phyloP scores from a whole-genome alignment of 345 rosid genomes.

The Corchorus capsularis region DNA sequence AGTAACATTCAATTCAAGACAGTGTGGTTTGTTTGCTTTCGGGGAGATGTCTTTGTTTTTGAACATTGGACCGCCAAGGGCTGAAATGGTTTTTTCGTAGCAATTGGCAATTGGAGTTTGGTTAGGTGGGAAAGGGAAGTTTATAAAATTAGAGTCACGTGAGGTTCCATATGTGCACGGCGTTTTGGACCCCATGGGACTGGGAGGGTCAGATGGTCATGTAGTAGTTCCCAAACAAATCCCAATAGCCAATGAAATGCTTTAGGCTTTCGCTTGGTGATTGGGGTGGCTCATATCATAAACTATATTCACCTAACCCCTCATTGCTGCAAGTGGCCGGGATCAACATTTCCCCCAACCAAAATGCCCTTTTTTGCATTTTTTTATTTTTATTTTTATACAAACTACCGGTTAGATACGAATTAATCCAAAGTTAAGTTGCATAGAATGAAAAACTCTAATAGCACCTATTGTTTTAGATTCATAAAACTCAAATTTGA shows the following conservation, averaged over 20 bases:
- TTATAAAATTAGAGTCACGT: not conserved
- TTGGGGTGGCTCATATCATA: not conserved
- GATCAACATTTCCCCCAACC: too few relatives aligned
- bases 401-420: too few relatives aligned
- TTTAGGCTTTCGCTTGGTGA: slow-evolving; percentile 4
- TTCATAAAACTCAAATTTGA: too few relatives aligned
- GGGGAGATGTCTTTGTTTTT: not conserved
- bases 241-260: slow-evolving; percentile 4
- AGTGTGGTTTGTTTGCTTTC: not conserved
- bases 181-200: too few relatives aligned
- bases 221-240: not conserved
- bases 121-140: not conserved
- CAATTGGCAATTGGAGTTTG: not conserved
- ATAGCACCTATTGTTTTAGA: too few relatives aligned
- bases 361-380: too few relatives aligned
- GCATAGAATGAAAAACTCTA: too few relatives aligned
- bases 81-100: not conserved
- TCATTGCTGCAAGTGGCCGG: not conserved
- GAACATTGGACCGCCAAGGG: not conserved
- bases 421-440: too few relatives aligned
- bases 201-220: not conserved
- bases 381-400: too few relatives aligned
- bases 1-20: too few relatives aligned
- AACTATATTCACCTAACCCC: not conserved
- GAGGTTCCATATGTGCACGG: not conserved